These are phyloP conservation scores for Claviceps sp. DNA, from an alignment of 2,329 filamentous ascomycete species.

Conservation along the genomic window DNA sequence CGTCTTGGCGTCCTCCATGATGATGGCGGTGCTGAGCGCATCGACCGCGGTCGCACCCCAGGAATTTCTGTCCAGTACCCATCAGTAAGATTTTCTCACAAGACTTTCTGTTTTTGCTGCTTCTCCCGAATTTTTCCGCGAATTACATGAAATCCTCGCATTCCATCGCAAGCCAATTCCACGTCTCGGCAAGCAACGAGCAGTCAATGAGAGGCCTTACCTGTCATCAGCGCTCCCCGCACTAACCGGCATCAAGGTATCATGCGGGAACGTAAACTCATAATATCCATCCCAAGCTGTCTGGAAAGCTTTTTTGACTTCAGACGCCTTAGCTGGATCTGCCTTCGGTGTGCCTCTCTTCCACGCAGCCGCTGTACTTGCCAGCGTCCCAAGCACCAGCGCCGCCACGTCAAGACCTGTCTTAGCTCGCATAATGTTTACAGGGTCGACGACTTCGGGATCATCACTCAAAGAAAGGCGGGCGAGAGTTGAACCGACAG, in stretches of 20 bases:
- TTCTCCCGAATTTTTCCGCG: neutral
- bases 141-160: no score
- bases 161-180: no score
- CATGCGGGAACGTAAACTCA: constrained; percentile 61
- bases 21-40: constrained; percentile 62
- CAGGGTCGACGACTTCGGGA: no score
- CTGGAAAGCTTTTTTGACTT: constrained; percentile 52
- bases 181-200: no score
- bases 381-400: neutral
- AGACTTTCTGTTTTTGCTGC: neutral
- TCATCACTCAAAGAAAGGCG: no score
- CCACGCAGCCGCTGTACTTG: neutral
- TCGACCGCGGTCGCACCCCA: constrained; percentile 80
- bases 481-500: no score
- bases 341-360: neutral
- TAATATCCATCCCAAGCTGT: constrained; percentile 62
- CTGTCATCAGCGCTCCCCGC: constrained; percentile 55
- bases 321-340: neutral
- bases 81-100: neutral
- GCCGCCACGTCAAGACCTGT: neutral
- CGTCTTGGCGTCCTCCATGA: constrained; percentile 59
- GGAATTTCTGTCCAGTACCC: constrained; percentile 43
- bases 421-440: neutral
- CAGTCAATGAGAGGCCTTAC: constrained; percentile 26
- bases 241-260: constrained; percentile 56